Conservation (phyloP, 805 yeast species). For the Metschnikowia similis region DNA sequence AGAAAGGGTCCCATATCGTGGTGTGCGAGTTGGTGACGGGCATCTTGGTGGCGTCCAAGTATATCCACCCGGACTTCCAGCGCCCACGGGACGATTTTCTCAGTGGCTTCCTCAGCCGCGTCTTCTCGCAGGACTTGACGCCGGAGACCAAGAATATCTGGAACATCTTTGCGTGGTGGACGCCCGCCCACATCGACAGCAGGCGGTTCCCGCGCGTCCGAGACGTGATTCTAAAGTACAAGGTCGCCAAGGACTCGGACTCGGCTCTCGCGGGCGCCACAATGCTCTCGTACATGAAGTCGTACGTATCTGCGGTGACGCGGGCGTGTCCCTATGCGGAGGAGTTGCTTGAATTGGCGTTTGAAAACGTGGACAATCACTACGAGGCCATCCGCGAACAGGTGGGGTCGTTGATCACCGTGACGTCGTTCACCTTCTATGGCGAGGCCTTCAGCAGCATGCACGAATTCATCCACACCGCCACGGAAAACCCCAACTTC, state of each 20-base stretch:
- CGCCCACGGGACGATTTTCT: constrained; percentile 45
- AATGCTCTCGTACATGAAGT: constrained; percentile 51
- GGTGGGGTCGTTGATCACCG: constrained; percentile 57
- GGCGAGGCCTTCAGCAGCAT: constrained; percentile 39
- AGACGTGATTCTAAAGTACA: constrained; percentile 42
- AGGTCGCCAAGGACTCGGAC: constrained; percentile 47
- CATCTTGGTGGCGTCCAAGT: constrained; percentile 47
- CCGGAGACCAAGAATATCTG: constrained; percentile 74
- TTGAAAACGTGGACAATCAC: constrained; percentile 55
- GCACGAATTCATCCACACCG: constrained; percentile 36
- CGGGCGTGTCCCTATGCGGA: constrained; percentile 55
- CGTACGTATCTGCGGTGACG: constrained; percentile 45
- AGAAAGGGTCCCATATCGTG: constrained; percentile 72
- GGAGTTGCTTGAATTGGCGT: constrained; percentile 38
- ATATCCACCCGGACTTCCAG: constrained; percentile 31
- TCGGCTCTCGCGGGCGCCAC: constrained; percentile 66
- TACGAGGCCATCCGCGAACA: constrained; percentile 69
- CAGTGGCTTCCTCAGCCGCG: constrained; percentile 37
- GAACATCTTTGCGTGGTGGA: constrained; percentile 73
- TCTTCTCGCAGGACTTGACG: constrained; percentile 56
- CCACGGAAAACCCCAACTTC: constrained; percentile 14
- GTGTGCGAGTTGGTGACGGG: constrained; percentile 69
- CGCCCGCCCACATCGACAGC: constrained; percentile 59
- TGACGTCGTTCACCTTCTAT: constrained; percentile 38
- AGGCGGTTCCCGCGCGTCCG: constrained; percentile 60